A percentile compares a stretch with the other conserved stretches of the same genome.
phyloP scores from a whole-genome alignment of 2,329 filamentous ascomycete species.

The Nothomitra cinnamomea region DNA sequence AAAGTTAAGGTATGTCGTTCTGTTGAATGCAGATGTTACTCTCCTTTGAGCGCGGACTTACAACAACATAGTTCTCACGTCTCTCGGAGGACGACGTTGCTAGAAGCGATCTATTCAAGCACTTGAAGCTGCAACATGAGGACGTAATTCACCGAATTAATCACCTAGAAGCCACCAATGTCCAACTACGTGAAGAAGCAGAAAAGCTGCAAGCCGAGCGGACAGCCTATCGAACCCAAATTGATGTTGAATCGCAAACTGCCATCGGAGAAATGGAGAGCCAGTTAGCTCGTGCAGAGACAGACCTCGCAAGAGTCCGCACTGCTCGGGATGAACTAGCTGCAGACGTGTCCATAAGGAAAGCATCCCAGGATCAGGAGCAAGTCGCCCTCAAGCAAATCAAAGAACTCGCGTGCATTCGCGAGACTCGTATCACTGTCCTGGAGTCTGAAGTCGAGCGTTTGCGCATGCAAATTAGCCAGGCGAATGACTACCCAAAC shows the following conservation, averaged over 20 bases:
- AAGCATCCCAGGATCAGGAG: conserved; percentile 62
- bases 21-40: background rate
- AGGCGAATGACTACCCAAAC: conserved; percentile 24
- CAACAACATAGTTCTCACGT: conserved; percentile 37
- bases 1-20: conserved; percentile 34
- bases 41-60: conserved; percentile 7
- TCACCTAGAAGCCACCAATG: conserved; percentile 75
- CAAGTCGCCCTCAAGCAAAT: conserved; percentile 52
- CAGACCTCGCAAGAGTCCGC: conserved; percentile 72
- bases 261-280: conserved; percentile 64
- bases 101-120: conserved; percentile 84
- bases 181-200: conserved; percentile 66
- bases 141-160: conserved; percentile 87
- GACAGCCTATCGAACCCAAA: conserved; percentile 59
- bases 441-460: conserved; percentile 72
- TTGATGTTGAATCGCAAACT: conserved; percentile 64
- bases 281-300: conserved; percentile 63
- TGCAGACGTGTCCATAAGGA: conserved; percentile 65
- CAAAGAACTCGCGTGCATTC: conserved; percentile 62
- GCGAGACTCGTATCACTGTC: conserved; percentile 63
- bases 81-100: conserved; percentile 87
- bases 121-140: conserved; percentile 76
- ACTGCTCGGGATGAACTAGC: conserved; percentile 70
- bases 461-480: conserved; percentile 39
- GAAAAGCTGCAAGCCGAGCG: conserved; percentile 75